These are phyloP conservation scores for Saccharum spontaneum DNA, from an alignment of 176 grass and related monocot species.

Conservation along the genomic window DNA sequence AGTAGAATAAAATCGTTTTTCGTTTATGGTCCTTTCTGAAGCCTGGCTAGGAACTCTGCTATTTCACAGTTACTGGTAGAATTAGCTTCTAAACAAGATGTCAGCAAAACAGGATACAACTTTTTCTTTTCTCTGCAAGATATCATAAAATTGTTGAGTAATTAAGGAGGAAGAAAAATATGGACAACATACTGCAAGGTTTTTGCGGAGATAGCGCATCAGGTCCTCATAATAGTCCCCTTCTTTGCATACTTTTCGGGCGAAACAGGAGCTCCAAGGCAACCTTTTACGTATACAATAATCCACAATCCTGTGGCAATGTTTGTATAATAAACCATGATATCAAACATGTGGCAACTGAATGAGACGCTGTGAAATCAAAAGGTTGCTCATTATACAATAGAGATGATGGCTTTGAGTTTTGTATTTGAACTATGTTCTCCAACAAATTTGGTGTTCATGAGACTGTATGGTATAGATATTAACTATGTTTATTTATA, in stretches of 20 bases:
- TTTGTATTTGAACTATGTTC: not conserved
- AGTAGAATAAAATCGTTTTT: not conserved
- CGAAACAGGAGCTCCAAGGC: conserved; percentile 72
- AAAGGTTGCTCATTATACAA: not conserved
- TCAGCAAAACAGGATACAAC: not conserved
- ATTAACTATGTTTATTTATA: not conserved
- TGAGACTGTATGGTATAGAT: not conserved
- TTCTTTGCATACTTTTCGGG: conserved; percentile 75
- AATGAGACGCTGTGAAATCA: not conserved
- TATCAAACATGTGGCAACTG: not conserved
- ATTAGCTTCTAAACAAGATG: not conserved
- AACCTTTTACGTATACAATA: conserved; percentile 80
- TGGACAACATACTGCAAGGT: conserved; percentile 65
- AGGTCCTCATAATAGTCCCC: conserved; percentile 91
- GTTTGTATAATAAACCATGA: not conserved
- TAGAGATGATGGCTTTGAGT: not conserved
- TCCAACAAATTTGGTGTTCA: not conserved
- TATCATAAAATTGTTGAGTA: not conserved
- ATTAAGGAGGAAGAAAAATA: not conserved
- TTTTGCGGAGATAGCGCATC: conserved; percentile 80
- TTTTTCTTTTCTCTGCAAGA: not conserved
- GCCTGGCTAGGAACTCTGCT: not conserved
- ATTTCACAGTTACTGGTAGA: not conserved
- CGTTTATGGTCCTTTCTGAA: not conserved
- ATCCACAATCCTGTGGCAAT: conserved; percentile 55